Conservation (phyloP, 1,139 yeast species). For the Yamadazyma buinensis region DNA sequence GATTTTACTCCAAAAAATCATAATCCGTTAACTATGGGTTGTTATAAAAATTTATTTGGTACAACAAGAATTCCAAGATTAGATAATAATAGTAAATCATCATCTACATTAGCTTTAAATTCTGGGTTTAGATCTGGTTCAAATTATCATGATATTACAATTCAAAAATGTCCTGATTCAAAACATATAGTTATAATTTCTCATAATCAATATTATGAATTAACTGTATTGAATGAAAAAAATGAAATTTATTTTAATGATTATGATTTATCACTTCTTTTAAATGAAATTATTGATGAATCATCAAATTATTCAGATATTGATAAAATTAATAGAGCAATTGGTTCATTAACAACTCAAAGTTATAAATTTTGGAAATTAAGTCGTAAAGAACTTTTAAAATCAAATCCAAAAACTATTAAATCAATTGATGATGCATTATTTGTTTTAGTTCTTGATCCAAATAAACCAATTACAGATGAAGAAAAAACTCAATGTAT, state of each 20-base stretch:
- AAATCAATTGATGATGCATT: conserved; percentile 57
- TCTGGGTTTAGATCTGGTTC: no score
- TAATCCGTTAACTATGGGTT: conserved; percentile 59
- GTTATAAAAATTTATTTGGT: conserved; percentile 64
- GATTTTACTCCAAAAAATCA: conserved; percentile 53
- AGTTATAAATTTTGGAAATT: conserved; percentile 59
- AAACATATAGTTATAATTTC: conserved; percentile 53
- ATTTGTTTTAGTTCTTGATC: conserved; percentile 66
- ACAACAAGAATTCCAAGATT: conserved; percentile 58
- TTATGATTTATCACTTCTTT: conserved; percentile 49
- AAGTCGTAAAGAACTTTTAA: conserved; percentile 50
- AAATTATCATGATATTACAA: conserved; percentile 22
- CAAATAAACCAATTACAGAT: conserved; percentile 48
- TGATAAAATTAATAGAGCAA: conserved; percentile 48
- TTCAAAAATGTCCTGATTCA: conserved; percentile 25
- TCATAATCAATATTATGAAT: conserved; percentile 57
- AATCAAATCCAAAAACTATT: conserved; percentile 41
- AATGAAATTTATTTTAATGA: conserved; percentile 46
- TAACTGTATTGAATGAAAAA: conserved; percentile 52
- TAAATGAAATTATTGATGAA: conserved; percentile 48
- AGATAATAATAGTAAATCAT: conserved; percentile 18
- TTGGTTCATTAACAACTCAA: conserved; percentile 72
- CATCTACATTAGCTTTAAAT: no score
- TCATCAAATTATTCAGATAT: conserved; percentile 35
- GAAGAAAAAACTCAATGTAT: conserved; percentile 44